Percentiles rank a stretch among this genome's conserved stretches.
Conservation (phyloP, 768 basidiomycete genomes). For the Boletus rufocinnamomeus region DNA sequence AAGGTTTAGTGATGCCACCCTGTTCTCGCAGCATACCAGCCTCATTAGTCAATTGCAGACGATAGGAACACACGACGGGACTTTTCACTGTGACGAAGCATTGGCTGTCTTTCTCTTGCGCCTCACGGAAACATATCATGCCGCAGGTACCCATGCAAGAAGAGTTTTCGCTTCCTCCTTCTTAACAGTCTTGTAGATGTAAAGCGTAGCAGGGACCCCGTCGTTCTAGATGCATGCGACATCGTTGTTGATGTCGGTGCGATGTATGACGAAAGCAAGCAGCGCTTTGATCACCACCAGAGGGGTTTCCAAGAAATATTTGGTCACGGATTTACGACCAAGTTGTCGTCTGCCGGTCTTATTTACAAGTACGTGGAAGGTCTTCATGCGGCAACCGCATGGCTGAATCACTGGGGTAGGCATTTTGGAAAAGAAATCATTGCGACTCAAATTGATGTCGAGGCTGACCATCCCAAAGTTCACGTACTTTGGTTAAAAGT, state of each 20-base stretch:
- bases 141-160: conserved; percentile 56
- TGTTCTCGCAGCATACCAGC: background rate
- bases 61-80: conserved; percentile 94
- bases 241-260: conserved; percentile 98
- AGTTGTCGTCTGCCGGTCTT: conserved; percentile 89
- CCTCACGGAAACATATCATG: conserved; percentile 70
- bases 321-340: conserved; percentile 84
- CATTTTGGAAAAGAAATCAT: conserved; percentile 92
- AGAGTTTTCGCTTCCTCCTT: background rate
- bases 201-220: conserved; percentile 73
- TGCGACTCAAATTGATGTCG: conserved; percentile 53
- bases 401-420: conserved; percentile 39
- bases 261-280: conserved; percentile 75
- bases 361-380: conserved; percentile 80
- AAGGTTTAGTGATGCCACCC: conserved; percentile 32
- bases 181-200: conserved; percentile 44
- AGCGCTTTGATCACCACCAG: conserved; percentile 95
- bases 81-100: conserved; percentile 97
- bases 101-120: conserved; percentile 89
- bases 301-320: conserved; percentile 90
- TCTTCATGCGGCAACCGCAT: conserved; percentile 1
- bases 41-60: conserved; percentile 42
- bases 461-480: conserved; percentile 61
- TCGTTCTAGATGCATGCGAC: conserved; percentile 73
- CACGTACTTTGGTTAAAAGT: conserved; percentile 82